Base-by-base conservation (phyloP, 2,329 filamentous ascomycete genomes). In the Rhynchosporium agropyri region DNA sequence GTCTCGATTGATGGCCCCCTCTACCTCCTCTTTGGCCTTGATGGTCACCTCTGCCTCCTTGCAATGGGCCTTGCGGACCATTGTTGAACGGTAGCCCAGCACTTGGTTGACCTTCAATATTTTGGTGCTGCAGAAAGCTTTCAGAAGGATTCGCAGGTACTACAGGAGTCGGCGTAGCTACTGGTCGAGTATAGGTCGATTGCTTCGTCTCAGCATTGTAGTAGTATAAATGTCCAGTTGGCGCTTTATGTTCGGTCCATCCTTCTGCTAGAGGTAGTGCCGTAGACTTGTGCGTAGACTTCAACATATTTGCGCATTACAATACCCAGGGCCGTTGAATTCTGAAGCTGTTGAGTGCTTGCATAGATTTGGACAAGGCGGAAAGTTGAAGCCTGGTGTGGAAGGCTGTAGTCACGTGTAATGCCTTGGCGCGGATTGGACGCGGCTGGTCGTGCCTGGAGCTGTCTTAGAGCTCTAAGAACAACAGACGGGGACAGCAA, bases 161-260 rank as follows among this genome's bases (percentile, higher is more conserved):
- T 65, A 73, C 66, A 63, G 68, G 64, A 33, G 67, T 63, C 53
- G 69, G 58, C 40, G 56, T 53, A 51, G 60, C 51, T 38, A 74
- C 70, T 20, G 93, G 93, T 40, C 91, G 86, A 45, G 83, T 89
- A 76, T 97, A 97, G 49, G 93, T 97, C 0, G 93, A 97, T 72
- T 91, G 84, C 71, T 95, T 92, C 1, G 91, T 94, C 61, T 84
- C 80, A 51, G 87, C 81, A 78, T 97, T 89, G 79, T 96, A 95
- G 77, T 93, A 97, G 79, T 97, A 97, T 33, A 83, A 83, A 76
- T 97, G 92, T 4, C 86, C 86, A 57, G 89, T 89, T 5, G 92
- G 93, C 58, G 93, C 92, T 77, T 88, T 93, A 78, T 97, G 92
- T 76, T 96, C 91, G n/a, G 90, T 91, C 93, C 93, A 97, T 67